Evolutionary conservation across 495 filamentous ascomycete genomes (phyloP), one percentile per base, ranked within the genome.

Genomic region (Hypoxylon intermedium): DNA sequence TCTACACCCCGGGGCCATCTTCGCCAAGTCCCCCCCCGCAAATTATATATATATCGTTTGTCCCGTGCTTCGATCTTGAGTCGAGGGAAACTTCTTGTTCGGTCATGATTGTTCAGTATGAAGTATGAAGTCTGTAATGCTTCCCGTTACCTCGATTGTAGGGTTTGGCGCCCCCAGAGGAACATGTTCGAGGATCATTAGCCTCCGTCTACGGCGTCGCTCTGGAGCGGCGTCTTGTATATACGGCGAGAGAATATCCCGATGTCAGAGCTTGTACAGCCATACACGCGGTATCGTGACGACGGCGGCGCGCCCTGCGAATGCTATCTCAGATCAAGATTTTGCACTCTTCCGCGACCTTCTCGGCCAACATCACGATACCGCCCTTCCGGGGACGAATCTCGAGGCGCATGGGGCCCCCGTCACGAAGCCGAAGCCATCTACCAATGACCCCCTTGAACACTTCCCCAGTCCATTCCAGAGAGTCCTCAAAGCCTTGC

Each of bases 401-500:
- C 23, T 13, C 18, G 13, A 19, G 21, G 6, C 16, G 16, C 3
- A 33, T n/a, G 33, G 6, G 11, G 23, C 23, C 15, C 36, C 6
- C 13, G 15, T 34, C 15, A 2, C 21, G 33, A 4, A 40, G 1
- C 5, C 21, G 33, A 4, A 40, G 1, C 5, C 18, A 26, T 13
- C 15, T 13, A 18, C 9, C 41, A 5, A 33, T 38, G 60, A 24
- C 6, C 26, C 24, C 5, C 15, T 21, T 28, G 9, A 34, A 41
- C 26, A 20, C 3, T 18, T 52, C 12, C 36, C 44, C 13, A 15
- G 34, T 12, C 51, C 58, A 13, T 58, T 71, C 12, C 43, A 21
- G 20, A 60, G n/a, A 30, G 50, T 51, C 42, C 47, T 71, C 20
- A 18, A 41, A 43, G 61, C 68, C 11, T 11, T 71, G 24, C 61